phyloP scores from a whole-genome alignment of 768 basidiomycete genomes.

The Artomyces pyxidatus region DNA sequence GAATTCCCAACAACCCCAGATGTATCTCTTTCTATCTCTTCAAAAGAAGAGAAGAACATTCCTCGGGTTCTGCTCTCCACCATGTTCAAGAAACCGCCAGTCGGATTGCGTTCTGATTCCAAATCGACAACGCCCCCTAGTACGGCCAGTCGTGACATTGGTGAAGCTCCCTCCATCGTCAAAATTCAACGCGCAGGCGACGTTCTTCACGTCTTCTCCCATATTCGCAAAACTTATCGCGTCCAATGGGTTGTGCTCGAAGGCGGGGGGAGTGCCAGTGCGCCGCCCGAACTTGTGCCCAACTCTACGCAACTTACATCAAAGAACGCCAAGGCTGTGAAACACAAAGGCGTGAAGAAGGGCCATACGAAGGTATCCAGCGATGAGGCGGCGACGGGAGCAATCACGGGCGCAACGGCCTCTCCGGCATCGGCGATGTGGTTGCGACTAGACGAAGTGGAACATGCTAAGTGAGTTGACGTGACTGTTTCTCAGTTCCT shows the following conservation, averaged over 20 bases:
- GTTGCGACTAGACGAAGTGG: constrained; percentile 47
- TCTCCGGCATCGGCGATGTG: constrained; percentile 32
- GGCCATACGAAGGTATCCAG: not conserved
- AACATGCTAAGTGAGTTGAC: constrained; percentile 51
- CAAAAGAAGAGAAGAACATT: constrained; percentile 25
- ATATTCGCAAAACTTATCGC: constrained; percentile 82
- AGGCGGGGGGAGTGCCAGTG: constrained; percentile 45
- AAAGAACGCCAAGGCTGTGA: constrained; percentile 6
- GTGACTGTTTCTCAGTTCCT: not conserved
- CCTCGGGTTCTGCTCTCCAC: constrained; percentile 30
- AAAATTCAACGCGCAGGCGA: constrained; percentile 48
- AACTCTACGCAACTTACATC: constrained; percentile 1
- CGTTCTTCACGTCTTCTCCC: constrained; percentile 80
- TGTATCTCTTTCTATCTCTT: constrained; percentile 36
- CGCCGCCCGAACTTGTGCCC: constrained; percentile 30
- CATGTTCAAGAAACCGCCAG: constrained; percentile 27
- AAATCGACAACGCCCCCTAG: constrained; percentile 1
- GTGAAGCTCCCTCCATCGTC: constrained; percentile 26
- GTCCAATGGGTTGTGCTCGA: constrained; percentile 63
- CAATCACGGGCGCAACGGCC: not conserved
- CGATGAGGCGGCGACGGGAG: constrained; percentile 13
- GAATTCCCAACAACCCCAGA: constrained; percentile 73
- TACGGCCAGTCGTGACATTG: constrained; percentile 3
- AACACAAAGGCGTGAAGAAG: constrained; percentile 8
- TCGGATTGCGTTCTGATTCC: constrained; percentile 2